Evolutionary conservation across 2,329 filamentous ascomycete genomes (phyloP).

Genomic region (Anthostomella pinea): DNA sequence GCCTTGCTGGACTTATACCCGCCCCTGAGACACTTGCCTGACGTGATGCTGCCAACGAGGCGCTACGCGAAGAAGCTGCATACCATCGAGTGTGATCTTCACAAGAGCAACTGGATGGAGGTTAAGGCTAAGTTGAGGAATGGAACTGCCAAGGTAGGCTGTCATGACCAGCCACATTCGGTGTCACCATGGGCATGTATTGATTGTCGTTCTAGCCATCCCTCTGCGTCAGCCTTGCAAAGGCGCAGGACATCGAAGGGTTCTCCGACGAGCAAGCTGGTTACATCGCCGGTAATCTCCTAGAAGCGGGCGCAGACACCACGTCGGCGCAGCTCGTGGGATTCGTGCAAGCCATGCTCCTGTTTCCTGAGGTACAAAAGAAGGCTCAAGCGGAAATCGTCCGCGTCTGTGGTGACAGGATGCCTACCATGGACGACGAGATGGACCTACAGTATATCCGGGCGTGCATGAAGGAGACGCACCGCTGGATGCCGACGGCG

Average conservation of each 20-base stretch:
- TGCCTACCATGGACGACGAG: conserved; percentile 46
- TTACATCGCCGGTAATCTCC: conserved; percentile 30
- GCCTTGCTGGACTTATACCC: conserved; percentile 22
- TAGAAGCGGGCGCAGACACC: conserved; percentile 38
- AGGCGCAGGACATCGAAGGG: conserved; percentile 29
- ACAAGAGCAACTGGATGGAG: conserved; percentile 21
- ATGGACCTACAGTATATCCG: conserved; percentile 46
- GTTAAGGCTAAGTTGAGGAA: conserved; percentile 22
- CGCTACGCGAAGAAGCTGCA: conserved; percentile 18
- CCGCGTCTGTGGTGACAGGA: conserved; percentile 46
- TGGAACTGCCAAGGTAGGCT: conserved; percentile 19
- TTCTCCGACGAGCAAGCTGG: conserved; percentile 35
- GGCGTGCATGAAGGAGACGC: conserved; percentile 51
- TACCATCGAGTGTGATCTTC: conserved; percentile 15
- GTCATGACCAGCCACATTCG: too few relatives aligned
- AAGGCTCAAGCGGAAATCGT: conserved; percentile 53
- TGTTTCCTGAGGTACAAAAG: conserved; percentile 46
- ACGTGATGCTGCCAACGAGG: conserved; percentile 12
- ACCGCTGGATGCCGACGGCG: conserved; percentile 45
- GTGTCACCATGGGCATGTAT: too few relatives aligned
- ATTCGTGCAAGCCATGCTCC: conserved; percentile 45
- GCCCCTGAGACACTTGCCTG: conserved; percentile 15
- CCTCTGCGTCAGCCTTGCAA: conserved; percentile 24
- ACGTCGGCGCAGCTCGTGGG: conserved; percentile 42
- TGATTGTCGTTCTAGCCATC: conserved; percentile 25